Evolutionary conservation across 1,139 yeast genomes (phyloP).

Genomic region (Zygoascus hellenicus): DNA sequence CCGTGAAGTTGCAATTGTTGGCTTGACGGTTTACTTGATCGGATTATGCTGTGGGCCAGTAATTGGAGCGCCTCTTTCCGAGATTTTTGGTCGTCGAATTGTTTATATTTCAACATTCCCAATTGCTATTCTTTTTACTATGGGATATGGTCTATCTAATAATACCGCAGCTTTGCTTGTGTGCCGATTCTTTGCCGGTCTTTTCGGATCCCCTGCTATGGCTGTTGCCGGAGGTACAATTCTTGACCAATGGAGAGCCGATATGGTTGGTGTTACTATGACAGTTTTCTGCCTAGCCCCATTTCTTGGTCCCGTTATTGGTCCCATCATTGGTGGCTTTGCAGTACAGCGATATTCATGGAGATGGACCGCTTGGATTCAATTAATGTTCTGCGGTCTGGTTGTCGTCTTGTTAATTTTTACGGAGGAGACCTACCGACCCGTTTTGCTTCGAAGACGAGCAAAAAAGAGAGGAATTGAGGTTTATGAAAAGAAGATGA

Average conservation of each 20-base stretch:
- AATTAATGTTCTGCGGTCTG: constrained; percentile 65
- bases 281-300: constrained; percentile 11
- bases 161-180: constrained; percentile 45
- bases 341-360: constrained; percentile 64
- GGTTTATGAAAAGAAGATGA: background rate
- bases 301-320: constrained; percentile 69
- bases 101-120: constrained; percentile 51
- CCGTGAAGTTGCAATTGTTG: constrained; percentile 38
- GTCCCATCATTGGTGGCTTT: constrained; percentile 78
- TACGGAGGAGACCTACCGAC: constrained; percentile 25
- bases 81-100: constrained; percentile 47
- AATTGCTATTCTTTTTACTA: constrained; percentile 17
- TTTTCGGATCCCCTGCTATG: constrained; percentile 58
- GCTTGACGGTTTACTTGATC: constrained; percentile 49
- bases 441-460: constrained; percentile 20
- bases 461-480: constrained; percentile 25
- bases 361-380: constrained; percentile 78
- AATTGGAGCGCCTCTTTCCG: constrained; percentile 50
- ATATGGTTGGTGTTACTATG: constrained; percentile 11
- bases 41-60: constrained; percentile 55
- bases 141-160: constrained; percentile 41
- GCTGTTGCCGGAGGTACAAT: constrained; percentile 62
- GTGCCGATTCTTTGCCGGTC: constrained; percentile 54
- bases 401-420: constrained; percentile 18
- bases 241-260: constrained; percentile 45